Conservation (phyloP, 306 rosid species). For the Adenanthera pavonina region DNA sequence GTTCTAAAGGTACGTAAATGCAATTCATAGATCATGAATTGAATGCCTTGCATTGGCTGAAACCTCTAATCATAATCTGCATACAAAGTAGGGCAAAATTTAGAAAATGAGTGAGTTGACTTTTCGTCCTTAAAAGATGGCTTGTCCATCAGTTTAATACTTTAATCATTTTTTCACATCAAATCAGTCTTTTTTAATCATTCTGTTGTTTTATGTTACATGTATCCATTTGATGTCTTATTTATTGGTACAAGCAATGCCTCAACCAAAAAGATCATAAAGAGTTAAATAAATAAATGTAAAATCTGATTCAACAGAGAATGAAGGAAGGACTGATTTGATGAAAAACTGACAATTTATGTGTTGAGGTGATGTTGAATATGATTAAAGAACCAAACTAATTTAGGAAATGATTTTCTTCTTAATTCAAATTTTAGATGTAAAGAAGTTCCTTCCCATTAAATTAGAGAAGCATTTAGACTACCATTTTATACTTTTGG, state of each 20-base stretch:
- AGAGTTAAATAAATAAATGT: not conserved
- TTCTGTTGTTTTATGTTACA: no score
- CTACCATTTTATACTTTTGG: not conserved
- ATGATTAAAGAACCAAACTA: not conserved
- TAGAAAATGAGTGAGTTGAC: no score
- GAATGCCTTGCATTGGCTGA: slow-evolving; percentile 8
- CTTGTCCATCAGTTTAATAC: not conserved
- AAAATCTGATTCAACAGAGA: not conserved
- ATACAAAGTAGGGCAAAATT: slow-evolving; percentile 7
- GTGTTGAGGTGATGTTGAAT: not conserved
- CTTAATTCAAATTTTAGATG: slow-evolving; percentile 1
- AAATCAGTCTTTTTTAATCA: not conserved
- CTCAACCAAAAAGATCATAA: not conserved
- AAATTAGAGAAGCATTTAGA: slow-evolving; percentile 20
- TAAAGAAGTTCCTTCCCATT: not conserved
- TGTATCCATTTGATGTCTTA: not conserved
- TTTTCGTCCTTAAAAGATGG: not conserved
- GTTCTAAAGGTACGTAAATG: slow-evolving; percentile 77
- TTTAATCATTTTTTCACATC: not conserved
- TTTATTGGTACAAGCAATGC: not conserved
- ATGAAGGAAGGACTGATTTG: not conserved
- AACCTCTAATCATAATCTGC: slow-evolving; percentile 14
- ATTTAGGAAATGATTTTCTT: slow-evolving; percentile 1
- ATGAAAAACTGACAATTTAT: not conserved
- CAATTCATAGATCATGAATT: slow-evolving; percentile 2